Evolutionary conservation across 2,329 filamentous ascomycete species (phyloP).

Genomic region (Aspergillus amoenus): DNA sequence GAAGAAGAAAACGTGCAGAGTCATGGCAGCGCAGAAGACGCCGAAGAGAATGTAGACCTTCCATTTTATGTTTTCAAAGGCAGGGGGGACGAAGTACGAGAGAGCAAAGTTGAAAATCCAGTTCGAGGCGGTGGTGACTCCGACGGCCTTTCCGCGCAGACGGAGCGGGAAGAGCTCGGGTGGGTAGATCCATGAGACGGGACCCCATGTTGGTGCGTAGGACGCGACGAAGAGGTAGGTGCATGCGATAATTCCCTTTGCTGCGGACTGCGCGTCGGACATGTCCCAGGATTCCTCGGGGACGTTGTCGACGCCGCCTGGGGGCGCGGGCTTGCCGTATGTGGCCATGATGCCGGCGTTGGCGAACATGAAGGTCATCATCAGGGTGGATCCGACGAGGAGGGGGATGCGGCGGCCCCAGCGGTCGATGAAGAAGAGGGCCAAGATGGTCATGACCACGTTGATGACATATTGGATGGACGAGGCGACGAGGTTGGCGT

Average conservation of each 20-base stretch:
- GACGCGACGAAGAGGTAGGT: slow-evolving; percentile 63
- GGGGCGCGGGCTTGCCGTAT: slow-evolving; percentile 36
- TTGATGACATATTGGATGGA: slow-evolving; percentile 78
- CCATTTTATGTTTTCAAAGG: slow-evolving; percentile 52
- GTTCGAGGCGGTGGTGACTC: slow-evolving; percentile 58
- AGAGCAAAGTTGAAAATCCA: slow-evolving; percentile 56
- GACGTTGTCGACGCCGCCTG: slow-evolving; percentile 38
- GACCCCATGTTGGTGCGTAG: slow-evolving; percentile 64
- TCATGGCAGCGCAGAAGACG: slow-evolving; percentile 64
- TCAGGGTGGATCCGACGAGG: slow-evolving; percentile 64
- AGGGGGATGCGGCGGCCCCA: slow-evolving; percentile 72
- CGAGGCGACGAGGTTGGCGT: slow-evolving; percentile 62
- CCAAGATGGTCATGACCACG: slow-evolving; percentile 74
- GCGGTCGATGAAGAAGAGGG: slow-evolving; percentile 70
- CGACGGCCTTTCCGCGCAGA: slow-evolving; percentile 61
- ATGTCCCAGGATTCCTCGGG: slow-evolving; percentile 40
- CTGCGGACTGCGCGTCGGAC: slow-evolving; percentile 40
- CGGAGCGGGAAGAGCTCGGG: slow-evolving; percentile 53
- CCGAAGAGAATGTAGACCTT: slow-evolving; percentile 70
- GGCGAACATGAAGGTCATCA: slow-evolving; percentile 52
- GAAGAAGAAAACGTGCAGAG: slow-evolving; percentile 64
- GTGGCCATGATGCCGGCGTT: slow-evolving; percentile 43
- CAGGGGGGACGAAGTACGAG: slow-evolving; percentile 51
- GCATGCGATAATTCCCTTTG: slow-evolving; percentile 66
- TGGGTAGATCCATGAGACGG: slow-evolving; percentile 57